Evolutionary conservation across 805 yeast genomes (phyloP).

Genomic region (Osmozyma mogii): DNA sequence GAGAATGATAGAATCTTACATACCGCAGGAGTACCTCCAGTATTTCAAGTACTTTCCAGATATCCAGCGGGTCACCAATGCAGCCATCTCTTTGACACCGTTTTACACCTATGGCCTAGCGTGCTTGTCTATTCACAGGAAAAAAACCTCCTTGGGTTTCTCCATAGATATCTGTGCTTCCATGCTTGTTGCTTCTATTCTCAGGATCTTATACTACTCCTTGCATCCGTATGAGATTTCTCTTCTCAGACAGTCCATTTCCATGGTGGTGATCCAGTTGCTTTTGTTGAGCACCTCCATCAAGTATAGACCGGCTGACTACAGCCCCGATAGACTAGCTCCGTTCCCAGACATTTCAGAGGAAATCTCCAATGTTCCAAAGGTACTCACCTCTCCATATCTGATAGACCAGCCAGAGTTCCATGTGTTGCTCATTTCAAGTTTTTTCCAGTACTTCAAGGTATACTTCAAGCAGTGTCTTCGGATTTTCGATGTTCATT

Average conservation of each 20-base stretch:
- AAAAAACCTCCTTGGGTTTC: slow-evolving; percentile 67
- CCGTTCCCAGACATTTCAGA: slow-evolving; percentile 21
- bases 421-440: slow-evolving; percentile 3
- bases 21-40: slow-evolving; percentile 16
- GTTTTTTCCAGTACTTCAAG: slow-evolving; percentile 4
- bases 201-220: slow-evolving; percentile 69
- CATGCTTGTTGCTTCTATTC: slow-evolving; percentile 69
- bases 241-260: slow-evolving; percentile 65
- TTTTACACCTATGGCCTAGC: slow-evolving; percentile 83
- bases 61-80: slow-evolving; percentile 49
- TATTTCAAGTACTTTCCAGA: slow-evolving; percentile 21
- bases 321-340: slow-evolving; percentile 25
- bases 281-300: slow-evolving; percentile 58
- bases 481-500: slow-evolving; percentile 63
- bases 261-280: slow-evolving; percentile 79
- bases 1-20: background rate
- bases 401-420: slow-evolving; percentile 7
- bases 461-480: slow-evolving; percentile 25
- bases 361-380: slow-evolving; percentile 15
- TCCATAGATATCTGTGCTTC: slow-evolving; percentile 91
- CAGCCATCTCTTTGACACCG: slow-evolving; percentile 74
- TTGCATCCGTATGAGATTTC: slow-evolving; percentile 79
- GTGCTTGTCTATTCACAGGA: slow-evolving; percentile 54
- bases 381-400: slow-evolving; percentile 4
- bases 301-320: slow-evolving; percentile 38